Evolutionary conservation across 345 rosid species (phyloP).

Genomic region (Rubroshorea leprosula): DNA sequence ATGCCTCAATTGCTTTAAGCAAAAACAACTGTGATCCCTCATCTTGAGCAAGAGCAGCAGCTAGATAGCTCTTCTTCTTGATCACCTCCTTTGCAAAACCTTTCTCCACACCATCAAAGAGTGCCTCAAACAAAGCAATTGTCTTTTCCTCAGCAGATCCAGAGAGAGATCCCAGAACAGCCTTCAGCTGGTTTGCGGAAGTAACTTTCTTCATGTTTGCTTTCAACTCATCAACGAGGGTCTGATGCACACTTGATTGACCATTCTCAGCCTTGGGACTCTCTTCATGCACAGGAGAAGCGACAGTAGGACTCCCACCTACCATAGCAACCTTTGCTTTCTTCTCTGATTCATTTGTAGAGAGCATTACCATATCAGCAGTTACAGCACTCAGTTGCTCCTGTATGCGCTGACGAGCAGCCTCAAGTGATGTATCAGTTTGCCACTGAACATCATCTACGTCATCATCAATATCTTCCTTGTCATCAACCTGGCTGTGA

Average conservation of each 20-base stretch:
- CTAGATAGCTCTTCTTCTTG: slow-evolving; percentile 38
- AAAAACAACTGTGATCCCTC: slow-evolving; percentile 40
- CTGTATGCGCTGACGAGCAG: slow-evolving; percentile 57
- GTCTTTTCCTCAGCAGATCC: slow-evolving; percentile 42
- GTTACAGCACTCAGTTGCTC: slow-evolving; percentile 60
- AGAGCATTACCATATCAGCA: slow-evolving; percentile 70
- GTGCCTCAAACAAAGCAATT: slow-evolving; percentile 37
- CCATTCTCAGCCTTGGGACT: slow-evolving; percentile 28
- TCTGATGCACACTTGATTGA: slow-evolving; percentile 15
- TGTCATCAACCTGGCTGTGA: slow-evolving; percentile 38
- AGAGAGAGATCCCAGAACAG: slow-evolving; percentile 22
- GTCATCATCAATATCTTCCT: slow-evolving; percentile 36
- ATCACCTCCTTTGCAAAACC: slow-evolving; percentile 46
- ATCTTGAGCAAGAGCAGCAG: slow-evolving; percentile 34
- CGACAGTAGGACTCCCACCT: slow-evolving; percentile 21
- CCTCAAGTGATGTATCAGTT: slow-evolving; percentile 67
- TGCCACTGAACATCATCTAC: slow-evolving; percentile 61
- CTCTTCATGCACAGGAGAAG: slow-evolving; percentile 12
- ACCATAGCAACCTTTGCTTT: slow-evolving; percentile 27
- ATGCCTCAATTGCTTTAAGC: slow-evolving; percentile 41
- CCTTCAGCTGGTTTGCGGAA: slow-evolving; percentile 27
- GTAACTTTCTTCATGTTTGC: slow-evolving; percentile 29
- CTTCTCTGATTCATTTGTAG: slow-evolving; percentile 39
- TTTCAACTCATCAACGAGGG: slow-evolving; percentile 34
- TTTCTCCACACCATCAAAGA: slow-evolving; percentile 42